Conservation (phyloP, 768 basidiomycete genomes). For the Amanita pseudoporphyria region DNA sequence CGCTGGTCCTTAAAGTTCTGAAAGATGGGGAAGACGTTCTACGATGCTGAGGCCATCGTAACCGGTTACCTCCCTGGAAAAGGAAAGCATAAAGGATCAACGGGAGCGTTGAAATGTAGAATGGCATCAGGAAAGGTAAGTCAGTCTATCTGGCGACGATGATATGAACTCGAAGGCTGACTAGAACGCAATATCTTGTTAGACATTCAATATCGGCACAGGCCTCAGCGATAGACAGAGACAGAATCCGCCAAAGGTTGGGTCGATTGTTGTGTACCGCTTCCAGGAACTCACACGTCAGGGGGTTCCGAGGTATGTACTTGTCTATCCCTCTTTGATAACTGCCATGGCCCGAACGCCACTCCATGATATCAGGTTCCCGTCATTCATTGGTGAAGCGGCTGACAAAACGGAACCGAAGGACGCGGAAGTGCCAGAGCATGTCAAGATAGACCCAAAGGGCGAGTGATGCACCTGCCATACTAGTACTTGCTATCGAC, state of each 20-base stretch:
- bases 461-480: background rate
- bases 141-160: too few species aligned
- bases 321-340: too few species aligned
- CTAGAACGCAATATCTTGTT: background rate
- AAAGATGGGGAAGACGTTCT: constrained; percentile 32
- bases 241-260: constrained; percentile 41
- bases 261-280: constrained; percentile 45
- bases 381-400: constrained; percentile 42
- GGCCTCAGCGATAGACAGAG: constrained; percentile 47
- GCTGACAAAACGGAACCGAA: constrained; percentile 44
- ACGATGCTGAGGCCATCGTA: constrained; percentile 50
- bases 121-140: constrained; percentile 53
- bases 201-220: constrained; percentile 50
- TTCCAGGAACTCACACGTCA: constrained; percentile 52
- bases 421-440: constrained; percentile 42
- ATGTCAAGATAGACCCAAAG: constrained; percentile 4
- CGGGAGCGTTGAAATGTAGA: constrained; percentile 43
- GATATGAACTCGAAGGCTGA: background rate
- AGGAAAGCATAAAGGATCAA: constrained; percentile 38
- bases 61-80: constrained; percentile 48
- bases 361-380: constrained; percentile 29
- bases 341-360: background rate
- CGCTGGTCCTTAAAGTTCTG: background rate
- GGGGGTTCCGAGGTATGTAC: constrained; percentile 41
- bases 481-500: too few species aligned